These are phyloP conservation scores for Zalaria sp. DNA, from an alignment of 2,329 filamentous ascomycete genomes.

Conservation along the genomic window DNA sequence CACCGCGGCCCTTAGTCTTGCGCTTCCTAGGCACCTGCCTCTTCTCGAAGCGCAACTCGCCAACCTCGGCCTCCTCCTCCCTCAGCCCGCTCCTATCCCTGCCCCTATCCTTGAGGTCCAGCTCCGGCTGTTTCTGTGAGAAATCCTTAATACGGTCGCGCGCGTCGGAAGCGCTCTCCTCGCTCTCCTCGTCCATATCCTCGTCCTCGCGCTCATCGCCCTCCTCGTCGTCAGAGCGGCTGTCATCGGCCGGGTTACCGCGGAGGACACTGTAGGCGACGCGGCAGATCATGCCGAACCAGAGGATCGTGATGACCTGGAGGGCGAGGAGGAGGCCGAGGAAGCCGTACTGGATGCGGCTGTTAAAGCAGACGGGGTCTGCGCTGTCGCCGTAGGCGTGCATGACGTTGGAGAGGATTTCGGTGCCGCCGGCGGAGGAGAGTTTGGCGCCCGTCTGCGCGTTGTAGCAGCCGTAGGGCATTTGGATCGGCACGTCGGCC, in stretches of 20 bases:
- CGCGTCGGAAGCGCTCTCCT: not conserved
- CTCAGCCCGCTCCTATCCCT: slow-evolving; percentile 1
- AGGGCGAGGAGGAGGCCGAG: slow-evolving; percentile 62
- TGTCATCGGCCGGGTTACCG: slow-evolving; percentile 69
- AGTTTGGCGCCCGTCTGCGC: slow-evolving; percentile 41
- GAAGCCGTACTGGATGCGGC: slow-evolving; percentile 62
- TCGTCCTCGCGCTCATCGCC: slow-evolving; percentile 49
- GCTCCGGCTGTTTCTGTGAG: slow-evolving; percentile 11
- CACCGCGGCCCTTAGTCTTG: slow-evolving; percentile 32
- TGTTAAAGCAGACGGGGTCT: slow-evolving; percentile 60
- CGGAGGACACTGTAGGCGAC: slow-evolving; percentile 69
- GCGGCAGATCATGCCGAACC: slow-evolving; percentile 79
- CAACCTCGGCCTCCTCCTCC: slow-evolving; percentile 53
- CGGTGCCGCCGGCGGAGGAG: slow-evolving; percentile 31
- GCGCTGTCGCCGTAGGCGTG: slow-evolving; percentile 63
- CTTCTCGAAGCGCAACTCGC: slow-evolving; percentile 50
- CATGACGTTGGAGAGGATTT: slow-evolving; percentile 44
- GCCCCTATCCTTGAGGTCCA: slow-evolving; percentile 7
- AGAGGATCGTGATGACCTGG: slow-evolving; percentile 67
- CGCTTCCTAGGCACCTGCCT: slow-evolving; percentile 21
- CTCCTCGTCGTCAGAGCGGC: slow-evolving; percentile 73
- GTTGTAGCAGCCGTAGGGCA: slow-evolving; percentile 58
- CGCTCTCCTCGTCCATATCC: slow-evolving; percentile 12
- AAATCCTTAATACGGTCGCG: slow-evolving; percentile 10
- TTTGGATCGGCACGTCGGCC: slow-evolving; percentile 43